Base-by-base conservation (phyloP, 106 monocot genomes). In the Dendrobium huoshanense region DNA sequence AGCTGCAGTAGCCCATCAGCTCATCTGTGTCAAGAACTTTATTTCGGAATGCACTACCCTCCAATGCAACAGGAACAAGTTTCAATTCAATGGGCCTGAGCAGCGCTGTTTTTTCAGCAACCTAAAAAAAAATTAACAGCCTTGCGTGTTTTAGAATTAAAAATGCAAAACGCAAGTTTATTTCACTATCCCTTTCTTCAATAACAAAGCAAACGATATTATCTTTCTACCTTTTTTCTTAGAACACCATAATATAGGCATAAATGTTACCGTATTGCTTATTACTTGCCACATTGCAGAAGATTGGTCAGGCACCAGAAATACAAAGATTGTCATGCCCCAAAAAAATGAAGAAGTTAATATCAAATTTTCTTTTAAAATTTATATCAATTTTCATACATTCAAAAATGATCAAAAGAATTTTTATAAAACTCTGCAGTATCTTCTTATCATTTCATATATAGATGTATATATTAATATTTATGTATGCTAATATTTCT, bases 41-140 rank as follows among this genome's bases (percentile, higher is more conserved):
- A 86, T n/a, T 88, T 73, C 90, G 85, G 55, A 90, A 95, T n/a
- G 94, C 94, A 86, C 89, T 89, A 55, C 92, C 90, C 86, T 95
- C 94, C 80, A 95, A 84, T 64, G 94, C 80, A 64, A 88, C 22
- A 73, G 94, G 94, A 79, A 95, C 94, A 81, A 87, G 78, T 80
- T 92, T 92, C 83, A 95, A 80, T 81, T 95, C 92, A 59, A 85
- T 64, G 25, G 94, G 94, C 85, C 90, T 86, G 47, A 95, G 75
- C 67, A 95, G 64, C 75, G 90, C 76, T 33, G 92, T 95, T 84
- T 95, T 95, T 82, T 92, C 94, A 77, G 92, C 91, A 85, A 95
- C 94, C 94, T 95, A 80, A 74, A 70, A 68, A 85, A 83, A 43
- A 78, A 49, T 43, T 61, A 43, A 78, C 15, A 80, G 0, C 22